phyloP scores from a whole-genome alignment of 441 rosid genomes.

The Codiaeum variegatum region DNA sequence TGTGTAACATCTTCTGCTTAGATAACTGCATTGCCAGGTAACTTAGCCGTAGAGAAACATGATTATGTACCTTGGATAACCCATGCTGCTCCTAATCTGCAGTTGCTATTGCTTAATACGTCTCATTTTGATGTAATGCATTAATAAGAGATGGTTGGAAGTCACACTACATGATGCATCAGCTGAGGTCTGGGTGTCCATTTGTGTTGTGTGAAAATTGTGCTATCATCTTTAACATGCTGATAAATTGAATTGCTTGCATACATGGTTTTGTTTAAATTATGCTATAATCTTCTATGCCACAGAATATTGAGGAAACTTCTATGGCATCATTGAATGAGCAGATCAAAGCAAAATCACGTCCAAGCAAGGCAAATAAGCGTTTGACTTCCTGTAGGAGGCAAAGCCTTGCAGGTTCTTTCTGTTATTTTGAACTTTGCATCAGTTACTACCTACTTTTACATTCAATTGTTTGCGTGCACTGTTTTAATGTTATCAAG shows the following conservation, averaged over 20 bases:
- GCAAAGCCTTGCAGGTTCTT: conserved; percentile 66
- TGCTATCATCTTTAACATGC: not conserved
- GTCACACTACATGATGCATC: not conserved
- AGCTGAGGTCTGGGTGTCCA: not conserved
- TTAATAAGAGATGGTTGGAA: not conserved
- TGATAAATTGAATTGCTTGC: not conserved
- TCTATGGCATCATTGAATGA: conserved; percentile 12
- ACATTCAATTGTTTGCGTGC: not conserved
- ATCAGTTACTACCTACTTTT: not conserved
- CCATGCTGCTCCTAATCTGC: not conserved
- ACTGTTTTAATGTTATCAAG: not conserved
- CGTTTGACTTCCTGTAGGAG: conserved; percentile 28
- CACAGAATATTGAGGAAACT: conserved; percentile 26
- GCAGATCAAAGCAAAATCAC: conserved; percentile 20
- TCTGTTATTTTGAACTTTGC: conserved; percentile 13
- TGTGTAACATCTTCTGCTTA: not conserved
- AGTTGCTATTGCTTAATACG: not conserved
- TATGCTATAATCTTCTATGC: conserved; percentile 17
- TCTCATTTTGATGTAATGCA: not conserved
- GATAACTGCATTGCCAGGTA: not conserved
- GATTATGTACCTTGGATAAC: not conserved
- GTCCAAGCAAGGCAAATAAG: conserved; percentile 24
- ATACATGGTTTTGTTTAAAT: not conserved
- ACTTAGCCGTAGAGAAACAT: not conserved
- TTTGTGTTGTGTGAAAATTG: not conserved